Percentiles rank a stretch among this genome's conserved stretches.
phyloP scores from a whole-genome alignment of 768 basidiomycete genomes.

The Podaxis mareebaensis region DNA sequence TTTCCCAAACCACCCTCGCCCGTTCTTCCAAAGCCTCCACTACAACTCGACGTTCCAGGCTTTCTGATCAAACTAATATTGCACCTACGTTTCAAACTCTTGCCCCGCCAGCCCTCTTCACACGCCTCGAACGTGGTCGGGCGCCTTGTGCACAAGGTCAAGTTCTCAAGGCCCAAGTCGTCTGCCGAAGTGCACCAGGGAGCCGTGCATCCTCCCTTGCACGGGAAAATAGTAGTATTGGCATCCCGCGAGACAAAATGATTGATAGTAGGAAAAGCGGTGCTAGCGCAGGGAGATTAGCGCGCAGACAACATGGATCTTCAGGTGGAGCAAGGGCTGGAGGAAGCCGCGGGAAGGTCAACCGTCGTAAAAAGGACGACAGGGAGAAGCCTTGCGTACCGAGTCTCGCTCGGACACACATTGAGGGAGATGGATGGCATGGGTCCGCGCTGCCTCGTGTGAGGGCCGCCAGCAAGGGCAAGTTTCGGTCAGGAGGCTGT shows the following conservation, averaged over 20 bases:
- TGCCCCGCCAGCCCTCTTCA: conserved; percentile 39
- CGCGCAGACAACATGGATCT: background rate
- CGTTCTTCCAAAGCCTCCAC: conserved; percentile 17
- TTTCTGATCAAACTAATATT: conserved; percentile 39
- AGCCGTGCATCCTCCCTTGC: conserved; percentile 57
- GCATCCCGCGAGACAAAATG: conserved; percentile 20
- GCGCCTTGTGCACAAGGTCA: conserved; percentile 36
- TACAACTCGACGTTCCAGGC: conserved; percentile 24
- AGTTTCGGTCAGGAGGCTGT: background rate
- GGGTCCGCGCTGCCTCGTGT: conserved; percentile 18
- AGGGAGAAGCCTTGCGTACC: conserved; percentile 45
- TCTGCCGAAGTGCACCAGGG: conserved; percentile 70
- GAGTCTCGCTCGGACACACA: conserved; percentile 57
- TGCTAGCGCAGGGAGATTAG: background rate
- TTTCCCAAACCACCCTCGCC: conserved; percentile 35
- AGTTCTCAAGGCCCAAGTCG: conserved; percentile 55
- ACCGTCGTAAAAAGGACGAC: background rate
- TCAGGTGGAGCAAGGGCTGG: background rate
- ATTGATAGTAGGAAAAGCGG: background rate
- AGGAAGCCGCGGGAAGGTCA: background rate
- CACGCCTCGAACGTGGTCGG: conserved; percentile 35
- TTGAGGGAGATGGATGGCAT: conserved; percentile 60
- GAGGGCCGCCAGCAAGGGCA: background rate
- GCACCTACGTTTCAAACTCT: background rate
- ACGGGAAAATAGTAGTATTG: conserved; percentile 25